Evolutionary conservation across 441 rosid species (phyloP), one percentile per base, ranked within the genome.

Genomic region (Theobroma grandiflorum): DNA sequence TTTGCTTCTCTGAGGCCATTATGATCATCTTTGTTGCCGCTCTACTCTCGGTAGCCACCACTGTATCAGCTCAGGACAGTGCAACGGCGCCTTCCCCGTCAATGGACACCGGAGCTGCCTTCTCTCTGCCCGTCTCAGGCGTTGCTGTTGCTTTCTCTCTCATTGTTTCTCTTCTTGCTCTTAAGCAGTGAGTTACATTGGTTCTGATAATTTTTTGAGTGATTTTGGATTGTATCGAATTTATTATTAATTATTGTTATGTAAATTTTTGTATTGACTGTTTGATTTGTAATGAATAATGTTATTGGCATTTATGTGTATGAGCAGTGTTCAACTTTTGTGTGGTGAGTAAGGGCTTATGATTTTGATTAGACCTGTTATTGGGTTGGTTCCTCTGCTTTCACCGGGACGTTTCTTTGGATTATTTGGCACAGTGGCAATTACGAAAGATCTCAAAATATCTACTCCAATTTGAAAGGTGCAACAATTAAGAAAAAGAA

Each of bases 31-130:
- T 69, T 47, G 59, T 61, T 20, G 76, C 72, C 52, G 72, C 58
- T 40, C 50, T 76, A 20, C 33, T 80, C 64, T 69, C 47, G 12
- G 64, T 49, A 7, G 45, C 72, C 15, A 37, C 75, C 14, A 16
- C 6, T 16, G 76, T 45, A 16, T 59, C 63, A 7, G 79, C 79
- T 7, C 35, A 80, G 66, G 74, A 43, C 42, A 43, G 69, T 68
- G 79, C 79, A 57, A 6, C n/a, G 26, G 74, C 77, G 0, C 84
- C 84, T 33, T 35, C 74, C 9, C 86, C 86, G 3, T 35, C 79
- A 4, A n/a, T 77, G 78, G 80, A 74, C 8, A 80, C 84, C 3
- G 86, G 83, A 53, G 80, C 85, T 0, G 81, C 76, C 0, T 82
- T 82, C 65, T 84, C 84, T 49, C 40, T 61, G 14, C 78, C 85